Percentiles rank a stretch among this genome's conserved stretches.
Conservation (phyloP, 2,329 filamentous ascomycete species). For the Emmonsiellopsis sp. region DNA sequence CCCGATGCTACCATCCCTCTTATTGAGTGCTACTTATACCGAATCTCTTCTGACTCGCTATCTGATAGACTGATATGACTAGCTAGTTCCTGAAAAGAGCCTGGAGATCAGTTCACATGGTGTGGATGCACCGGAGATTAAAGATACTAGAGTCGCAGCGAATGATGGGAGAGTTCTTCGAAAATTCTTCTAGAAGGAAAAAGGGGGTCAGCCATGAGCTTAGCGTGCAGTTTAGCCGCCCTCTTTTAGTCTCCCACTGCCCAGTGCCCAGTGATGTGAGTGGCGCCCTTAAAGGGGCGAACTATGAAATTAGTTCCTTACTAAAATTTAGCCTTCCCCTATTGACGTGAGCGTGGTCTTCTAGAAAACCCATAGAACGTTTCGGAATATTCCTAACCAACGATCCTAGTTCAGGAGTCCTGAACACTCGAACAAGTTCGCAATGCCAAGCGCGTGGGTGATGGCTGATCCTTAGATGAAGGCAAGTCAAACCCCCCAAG, state of each 20-base stretch:
- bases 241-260: too few relatives aligned
- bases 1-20: too few relatives aligned
- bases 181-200: constrained; percentile 3
- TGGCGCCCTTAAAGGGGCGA: too few relatives aligned
- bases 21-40: too few relatives aligned
- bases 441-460: background rate
- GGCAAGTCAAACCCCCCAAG: background rate
- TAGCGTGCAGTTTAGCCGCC: too few relatives aligned
- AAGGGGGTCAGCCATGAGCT: background rate
- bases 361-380: background rate
- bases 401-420: background rate
- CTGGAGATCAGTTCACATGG: background rate
- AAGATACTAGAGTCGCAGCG: background rate
- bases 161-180: background rate
- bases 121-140: background rate
- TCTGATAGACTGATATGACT: background rate
- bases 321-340: background rate
- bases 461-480: background rate
- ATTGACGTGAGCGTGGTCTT: background rate
- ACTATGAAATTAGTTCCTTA: background rate
- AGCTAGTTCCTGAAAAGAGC: background rate
- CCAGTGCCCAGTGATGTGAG: background rate
- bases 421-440: background rate
- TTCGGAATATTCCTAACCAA: background rate
- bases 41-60: too few relatives aligned